Evolutionary conservation across 257 asterid genomes (phyloP), one percentile per base, ranked within the genome.

Genomic region (Apocynum venetum): DNA sequence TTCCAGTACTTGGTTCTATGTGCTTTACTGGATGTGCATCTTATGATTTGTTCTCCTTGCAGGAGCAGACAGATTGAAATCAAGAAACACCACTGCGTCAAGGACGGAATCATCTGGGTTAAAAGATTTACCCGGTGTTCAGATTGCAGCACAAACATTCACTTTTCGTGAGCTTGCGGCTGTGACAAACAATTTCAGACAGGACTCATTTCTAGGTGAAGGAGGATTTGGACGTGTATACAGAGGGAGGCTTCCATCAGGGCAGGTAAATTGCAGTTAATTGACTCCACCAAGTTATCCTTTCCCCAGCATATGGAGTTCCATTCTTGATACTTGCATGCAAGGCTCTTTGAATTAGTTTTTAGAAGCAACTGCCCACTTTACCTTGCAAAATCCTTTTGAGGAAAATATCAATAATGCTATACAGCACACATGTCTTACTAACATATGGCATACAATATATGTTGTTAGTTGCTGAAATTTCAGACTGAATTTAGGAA

Each of bases 181-280:
- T 72, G 99, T 94, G 20, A 91, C 99, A 31, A 86, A 88, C 85
- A 96, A 91, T 82, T 96, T 96, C 82, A 85, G 88, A 90, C 90
- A 88, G 1, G 99, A 96, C 67, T 90, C 95, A 80, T 91, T 93
- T 86, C 74, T 96, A 79, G 99, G 99, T 10, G 99, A 96, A 80
- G 99, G 99, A 73, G 99, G 99, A 31, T 93, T 96, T 53, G 99
- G 98, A 49, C 89, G 96, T 65, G 99, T 93, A 8, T 91, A 93
- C 86, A 93, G 83, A 83, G 99, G 99, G 67, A 84, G 73, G 79
- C 97, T 93, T 74, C 79, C 87, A 1, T 89, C 79, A 77, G 96
- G 98, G 25, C 99, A 91, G 98, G 99, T 93, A 87, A 77, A 10
- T 79, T 19, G 40, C 17, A 14, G 57, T 38, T 47, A 19, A 65